phyloP scores from a whole-genome alignment of 1,139 yeast genomes.

The Insectozyma bohioensis region DNA sequence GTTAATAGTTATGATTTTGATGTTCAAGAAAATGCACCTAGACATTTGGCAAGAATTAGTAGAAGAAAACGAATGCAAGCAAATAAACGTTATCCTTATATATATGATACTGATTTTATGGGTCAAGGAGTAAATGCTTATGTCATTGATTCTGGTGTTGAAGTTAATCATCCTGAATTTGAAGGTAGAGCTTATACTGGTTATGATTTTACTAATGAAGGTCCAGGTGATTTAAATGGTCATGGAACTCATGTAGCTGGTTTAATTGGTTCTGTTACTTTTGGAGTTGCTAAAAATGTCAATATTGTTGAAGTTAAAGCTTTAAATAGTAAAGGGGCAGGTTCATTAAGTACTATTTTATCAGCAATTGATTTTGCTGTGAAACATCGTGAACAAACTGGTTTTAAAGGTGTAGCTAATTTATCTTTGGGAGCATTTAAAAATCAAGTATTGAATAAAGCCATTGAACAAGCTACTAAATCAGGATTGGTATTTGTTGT shows the following conservation, averaged over 20 bases:
- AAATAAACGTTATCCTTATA: conserved; percentile 21
- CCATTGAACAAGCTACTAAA: conserved; percentile 66
- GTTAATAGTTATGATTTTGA: conserved; percentile 45
- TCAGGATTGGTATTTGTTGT: conserved; percentile 79
- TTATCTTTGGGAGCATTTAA: conserved; percentile 74
- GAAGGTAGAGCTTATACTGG: conserved; percentile 62
- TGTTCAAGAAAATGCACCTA: conserved; percentile 52
- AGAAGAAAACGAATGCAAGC: conserved; percentile 39
- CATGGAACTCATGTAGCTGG: conserved; percentile 94
- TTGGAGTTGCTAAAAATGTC: conserved; percentile 76
- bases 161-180: conserved; percentile 59
- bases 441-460: conserved; percentile 65
- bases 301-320: conserved; percentile 71
- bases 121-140: conserved; percentile 62
- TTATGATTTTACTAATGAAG: conserved; percentile 62
- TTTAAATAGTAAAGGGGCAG: conserved; percentile 60
- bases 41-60: conserved; percentile 68
- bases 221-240: conserved; percentile 63
- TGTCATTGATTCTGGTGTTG: conserved; percentile 79
- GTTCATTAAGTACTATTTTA: conserved; percentile 65
- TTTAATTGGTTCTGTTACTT: conserved; percentile 71
- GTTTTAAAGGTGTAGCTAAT: conserved; percentile 66
- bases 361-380: conserved; percentile 73
- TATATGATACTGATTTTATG: conserved; percentile 24
- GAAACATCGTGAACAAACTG: conserved; percentile 48